Percentiles rank a stretch among this genome's conserved stretches.
phyloP scores from a whole-genome alignment of 768 basidiomycete species.

The Tricholoma hemisulphureum region DNA sequence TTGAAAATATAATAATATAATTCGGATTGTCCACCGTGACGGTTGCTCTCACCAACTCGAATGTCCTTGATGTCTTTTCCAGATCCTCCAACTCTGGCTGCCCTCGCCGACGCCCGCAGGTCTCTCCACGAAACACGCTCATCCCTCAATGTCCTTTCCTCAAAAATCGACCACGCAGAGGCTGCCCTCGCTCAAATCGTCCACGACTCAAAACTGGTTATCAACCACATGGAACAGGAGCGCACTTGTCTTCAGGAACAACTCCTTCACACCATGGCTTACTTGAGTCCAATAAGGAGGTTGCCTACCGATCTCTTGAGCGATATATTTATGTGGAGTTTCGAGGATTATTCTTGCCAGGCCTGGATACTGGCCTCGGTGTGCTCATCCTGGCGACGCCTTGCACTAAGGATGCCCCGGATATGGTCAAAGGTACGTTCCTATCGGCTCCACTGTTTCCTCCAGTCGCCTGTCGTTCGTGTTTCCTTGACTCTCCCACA shows the following conservation, averaged over 20 bases:
- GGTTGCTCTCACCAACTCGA: constrained; percentile 13
- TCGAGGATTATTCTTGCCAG: constrained; percentile 68
- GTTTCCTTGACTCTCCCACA: neutral
- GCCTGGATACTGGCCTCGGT: constrained; percentile 77
- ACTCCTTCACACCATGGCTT: constrained; percentile 53
- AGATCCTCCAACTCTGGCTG: constrained; percentile 59
- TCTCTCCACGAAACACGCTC: constrained; percentile 37
- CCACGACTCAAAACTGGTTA: constrained; percentile 49
- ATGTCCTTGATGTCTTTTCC: constrained; percentile 28
- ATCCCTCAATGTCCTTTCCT: constrained; percentile 36
- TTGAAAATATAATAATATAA: no score
- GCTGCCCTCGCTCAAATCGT: constrained; percentile 58
- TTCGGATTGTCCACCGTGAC: no score
- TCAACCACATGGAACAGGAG: constrained; percentile 53
- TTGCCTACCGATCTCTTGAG: constrained; percentile 73
- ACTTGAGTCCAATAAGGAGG: constrained; percentile 69
- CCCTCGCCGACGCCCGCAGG: constrained; percentile 51
- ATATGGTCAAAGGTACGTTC: constrained; percentile 75
- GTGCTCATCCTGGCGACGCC: constrained; percentile 62
- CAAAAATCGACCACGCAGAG: constrained; percentile 54
- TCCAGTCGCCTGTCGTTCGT: neutral
- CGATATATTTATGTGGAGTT: constrained; percentile 68
- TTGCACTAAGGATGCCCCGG: constrained; percentile 62
- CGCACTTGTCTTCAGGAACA: constrained; percentile 47
- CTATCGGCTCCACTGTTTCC: constrained; percentile 1